Conservation (phyloP, 768 basidiomycete genomes). For the Hericium alpestre region DNA sequence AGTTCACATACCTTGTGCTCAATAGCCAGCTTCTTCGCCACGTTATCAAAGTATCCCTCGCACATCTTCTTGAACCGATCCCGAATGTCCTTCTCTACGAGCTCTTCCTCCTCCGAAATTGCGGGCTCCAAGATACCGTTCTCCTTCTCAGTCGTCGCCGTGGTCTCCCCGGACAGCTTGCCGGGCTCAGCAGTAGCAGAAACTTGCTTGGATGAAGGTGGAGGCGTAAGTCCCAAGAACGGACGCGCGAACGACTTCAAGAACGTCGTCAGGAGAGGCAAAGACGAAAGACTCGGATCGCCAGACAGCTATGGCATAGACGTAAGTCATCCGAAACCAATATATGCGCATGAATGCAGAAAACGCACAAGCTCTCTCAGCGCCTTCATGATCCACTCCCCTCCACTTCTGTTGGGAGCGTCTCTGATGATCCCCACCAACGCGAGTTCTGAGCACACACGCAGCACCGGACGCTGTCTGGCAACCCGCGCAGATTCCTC, state of each 20-base stretch:
- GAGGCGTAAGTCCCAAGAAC: constrained; percentile 70
- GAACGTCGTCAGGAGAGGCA: constrained; percentile 86
- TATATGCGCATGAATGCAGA: constrained; percentile 5
- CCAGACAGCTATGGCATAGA: constrained; percentile 55
- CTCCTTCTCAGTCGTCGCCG: constrained; percentile 12
- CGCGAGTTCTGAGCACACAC: constrained; percentile 85
- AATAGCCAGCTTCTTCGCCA: constrained; percentile 82
- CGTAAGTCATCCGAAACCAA: constrained; percentile 6
- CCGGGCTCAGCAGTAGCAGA: constrained; percentile 44
- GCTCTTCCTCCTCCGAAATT: constrained; percentile 49
- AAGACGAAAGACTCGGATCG: constrained; percentile 75
- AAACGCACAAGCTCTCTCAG: constrained; percentile 57
- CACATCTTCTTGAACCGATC: constrained; percentile 89
- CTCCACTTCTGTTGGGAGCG: constrained; percentile 56
- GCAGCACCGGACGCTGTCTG: constrained; percentile 75
- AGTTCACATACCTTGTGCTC: constrained; percentile 73
- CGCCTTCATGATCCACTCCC: constrained; percentile 84
- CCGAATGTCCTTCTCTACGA: constrained; percentile 78
- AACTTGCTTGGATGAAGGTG: constrained; percentile 45
- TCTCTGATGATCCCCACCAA: constrained; percentile 78
- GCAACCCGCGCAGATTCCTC: constrained; percentile 73
- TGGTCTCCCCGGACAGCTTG: constrained; percentile 33
- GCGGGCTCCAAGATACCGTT: constrained; percentile 28
- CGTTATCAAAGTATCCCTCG: constrained; percentile 84
- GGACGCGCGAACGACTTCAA: constrained; percentile 86